A percentile compares a stretch with the other conserved stretches of the same genome.
phyloP scores from a whole-genome alignment of 306 rosid species.

The Vicia sativa region DNA sequence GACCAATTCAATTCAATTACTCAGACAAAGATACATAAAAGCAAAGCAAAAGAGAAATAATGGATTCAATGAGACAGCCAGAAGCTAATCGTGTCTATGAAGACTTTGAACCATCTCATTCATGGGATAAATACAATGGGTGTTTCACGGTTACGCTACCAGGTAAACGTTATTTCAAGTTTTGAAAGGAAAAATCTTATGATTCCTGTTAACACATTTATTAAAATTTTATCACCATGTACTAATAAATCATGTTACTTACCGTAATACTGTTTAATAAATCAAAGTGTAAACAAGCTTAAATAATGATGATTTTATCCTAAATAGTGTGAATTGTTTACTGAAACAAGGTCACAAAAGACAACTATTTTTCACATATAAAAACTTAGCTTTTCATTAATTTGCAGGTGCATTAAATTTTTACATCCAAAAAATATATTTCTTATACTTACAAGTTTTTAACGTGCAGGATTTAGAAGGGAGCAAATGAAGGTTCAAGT shows the following conservation, averaged over 20 bases:
- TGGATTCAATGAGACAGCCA: conserved; percentile 28
- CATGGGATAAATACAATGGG: conserved; percentile 47
- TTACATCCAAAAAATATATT: background rate
- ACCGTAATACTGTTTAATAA: too few relatives aligned
- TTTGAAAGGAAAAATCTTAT: background rate
- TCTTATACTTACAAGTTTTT: background rate
- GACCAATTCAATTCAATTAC: background rate
- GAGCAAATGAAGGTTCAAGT: conserved; percentile 62
- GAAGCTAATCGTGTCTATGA: conserved; percentile 42
- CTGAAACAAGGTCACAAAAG: background rate
- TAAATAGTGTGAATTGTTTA: background rate
- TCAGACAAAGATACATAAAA: conserved; percentile 29
- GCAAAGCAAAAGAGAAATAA: conserved; percentile 14
- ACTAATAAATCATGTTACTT: too few relatives aligned
- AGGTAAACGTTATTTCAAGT: conserved; percentile 45
- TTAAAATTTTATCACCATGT: too few relatives aligned
- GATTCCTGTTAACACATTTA: too few relatives aligned
- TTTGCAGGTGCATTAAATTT: background rate
- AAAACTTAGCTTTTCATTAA: background rate
- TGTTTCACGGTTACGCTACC: conserved; percentile 48
- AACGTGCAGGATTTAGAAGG: conserved; percentile 53
- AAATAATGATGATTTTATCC: background rate
- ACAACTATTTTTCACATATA: background rate
- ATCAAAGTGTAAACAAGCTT: background rate
- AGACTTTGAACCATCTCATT: conserved; percentile 52